Base-by-base conservation (phyloP, 345 rosid genomes). In the Brassica rapa region DNA sequence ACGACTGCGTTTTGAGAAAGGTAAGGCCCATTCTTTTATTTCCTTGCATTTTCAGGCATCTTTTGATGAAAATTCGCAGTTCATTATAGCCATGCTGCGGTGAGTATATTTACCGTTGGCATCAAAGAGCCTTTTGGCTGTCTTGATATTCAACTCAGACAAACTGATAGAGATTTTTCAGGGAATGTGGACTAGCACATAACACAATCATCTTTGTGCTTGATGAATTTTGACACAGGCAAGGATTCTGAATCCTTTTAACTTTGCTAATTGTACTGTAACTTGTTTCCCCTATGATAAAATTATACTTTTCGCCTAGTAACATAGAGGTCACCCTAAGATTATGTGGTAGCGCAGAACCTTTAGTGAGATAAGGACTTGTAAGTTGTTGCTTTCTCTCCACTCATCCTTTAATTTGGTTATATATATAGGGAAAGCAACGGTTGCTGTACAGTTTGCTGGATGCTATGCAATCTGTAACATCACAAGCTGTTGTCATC, bases 111-210 rank as follows among this genome's bases (percentile, higher is more conserved):
- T 30, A 41, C 21, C 64, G 62, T 41, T 76, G 1, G 25, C 46
- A 21, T 55, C 4, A n/a, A 11, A 75, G 4, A 33, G 21, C 60
- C 74, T 62, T 62, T 77, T 37, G 6, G 14, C 56, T 57, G 5
- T 66, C 33, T 62, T 70, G 4, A 7, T 71, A 59, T 62, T 51
- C 51, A 21, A 37, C 63, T 25, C 80, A 43, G 63, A 25, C 41
- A 10, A 70, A 67, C 80, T 76, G 65, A 68, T 46, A 4, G 49
- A 29, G 15, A 4, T 64, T 66, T 84, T 49, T 65, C 88, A 95
- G 98, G 88, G 97, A 93, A 83, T 95, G 98, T 83, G 98, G 98
- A 78, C 82, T 93, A 73, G 94, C 98, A 5, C 98, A 95, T 84
- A 95, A 90, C 81, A 95, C 99, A 21, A 82, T 92, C 32, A 86